A percentile compares a stretch with the other conserved stretches of the same genome.
Conservation (phyloP, 768 basidiomycete genomes). For the Chiua virens region DNA sequence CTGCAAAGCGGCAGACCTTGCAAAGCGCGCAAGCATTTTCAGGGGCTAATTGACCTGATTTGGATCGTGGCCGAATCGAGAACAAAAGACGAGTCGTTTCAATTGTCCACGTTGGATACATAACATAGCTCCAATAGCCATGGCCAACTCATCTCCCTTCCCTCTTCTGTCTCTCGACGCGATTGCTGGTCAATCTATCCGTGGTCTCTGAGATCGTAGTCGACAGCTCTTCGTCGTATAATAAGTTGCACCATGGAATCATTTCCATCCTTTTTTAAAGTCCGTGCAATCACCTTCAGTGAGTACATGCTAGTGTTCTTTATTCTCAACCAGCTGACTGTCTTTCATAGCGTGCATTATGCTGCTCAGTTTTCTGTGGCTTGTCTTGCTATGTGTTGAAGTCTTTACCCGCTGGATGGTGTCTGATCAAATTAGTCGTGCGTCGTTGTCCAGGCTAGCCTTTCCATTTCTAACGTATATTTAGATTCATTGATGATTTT, state of each 20-base stretch:
- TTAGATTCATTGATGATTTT: slow-evolving; percentile 40
- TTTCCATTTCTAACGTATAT: neutral
- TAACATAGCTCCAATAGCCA: slow-evolving; percentile 1
- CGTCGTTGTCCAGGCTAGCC: slow-evolving; percentile 12
- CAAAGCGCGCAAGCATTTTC: neutral
- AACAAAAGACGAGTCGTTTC: slow-evolving; percentile 20
- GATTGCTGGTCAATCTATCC: slow-evolving; percentile 18
- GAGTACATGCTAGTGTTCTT: slow-evolving; percentile 2
- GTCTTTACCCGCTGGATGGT: slow-evolving; percentile 47
- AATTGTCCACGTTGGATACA: slow-evolving; percentile 18
- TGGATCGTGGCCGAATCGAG: neutral
- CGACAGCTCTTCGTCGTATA: neutral
- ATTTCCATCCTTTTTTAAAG: slow-evolving; percentile 30
- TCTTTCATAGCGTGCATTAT: slow-evolving; percentile 39
- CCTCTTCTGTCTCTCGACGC: slow-evolving; percentile 13
- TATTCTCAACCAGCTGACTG: neutral
- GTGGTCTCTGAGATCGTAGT: slow-evolving; percentile 20
- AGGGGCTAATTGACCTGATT: slow-evolving; percentile 17
- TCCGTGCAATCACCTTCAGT: slow-evolving; percentile 32
- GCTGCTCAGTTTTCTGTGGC: slow-evolving; percentile 49
- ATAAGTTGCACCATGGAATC: slow-evolving; percentile 24
- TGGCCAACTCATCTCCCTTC: neutral
- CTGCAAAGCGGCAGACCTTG: too few relatives aligned
- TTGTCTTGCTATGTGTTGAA: slow-evolving; percentile 45
- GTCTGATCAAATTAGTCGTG: slow-evolving; percentile 47